These are phyloP conservation scores for Candida morakotiae DNA, from an alignment of 805 yeast genomes.

Conservation along the genomic window DNA sequence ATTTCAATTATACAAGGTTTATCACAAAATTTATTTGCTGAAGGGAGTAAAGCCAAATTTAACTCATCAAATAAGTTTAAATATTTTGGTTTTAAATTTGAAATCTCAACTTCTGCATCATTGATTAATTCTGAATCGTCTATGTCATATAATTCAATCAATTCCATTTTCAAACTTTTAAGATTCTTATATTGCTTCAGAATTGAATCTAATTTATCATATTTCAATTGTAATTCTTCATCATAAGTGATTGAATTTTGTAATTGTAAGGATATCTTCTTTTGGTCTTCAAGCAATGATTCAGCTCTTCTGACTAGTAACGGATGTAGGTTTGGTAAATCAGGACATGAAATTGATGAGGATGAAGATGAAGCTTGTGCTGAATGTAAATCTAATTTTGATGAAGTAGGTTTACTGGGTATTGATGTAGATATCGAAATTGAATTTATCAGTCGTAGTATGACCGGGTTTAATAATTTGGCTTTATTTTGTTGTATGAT, in stretches of 20 bases:
- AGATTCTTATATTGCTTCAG: constrained; percentile 30
- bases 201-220: constrained; percentile 27
- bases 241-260: constrained; percentile 22
- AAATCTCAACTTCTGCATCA: constrained; percentile 64
- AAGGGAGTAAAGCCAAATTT: constrained; percentile 65
- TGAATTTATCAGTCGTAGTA: no score
- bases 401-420: no score
- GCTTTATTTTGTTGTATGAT: no score
- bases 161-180: constrained; percentile 19
- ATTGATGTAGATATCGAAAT: no score
- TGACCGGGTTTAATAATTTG: no score
- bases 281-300: constrained; percentile 24
- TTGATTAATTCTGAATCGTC: constrained; percentile 35
- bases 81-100: constrained; percentile 42
- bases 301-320: constrained; percentile 35
- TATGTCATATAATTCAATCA: constrained; percentile 20
- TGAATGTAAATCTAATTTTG: no score
- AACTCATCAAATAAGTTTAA: constrained; percentile 39
- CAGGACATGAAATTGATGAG: constrained; percentile 6
- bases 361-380: no score
- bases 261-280: constrained; percentile 16
- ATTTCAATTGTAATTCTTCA: constrained; percentile 28
- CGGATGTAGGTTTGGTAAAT: constrained; percentile 31
- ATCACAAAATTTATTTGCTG: constrained; percentile 71
- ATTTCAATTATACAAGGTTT: constrained; percentile 77